Base-by-base conservation (phyloP, 2,329 filamentous ascomycete species). In the Pseudovirgaria hyperparasitica region DNA sequence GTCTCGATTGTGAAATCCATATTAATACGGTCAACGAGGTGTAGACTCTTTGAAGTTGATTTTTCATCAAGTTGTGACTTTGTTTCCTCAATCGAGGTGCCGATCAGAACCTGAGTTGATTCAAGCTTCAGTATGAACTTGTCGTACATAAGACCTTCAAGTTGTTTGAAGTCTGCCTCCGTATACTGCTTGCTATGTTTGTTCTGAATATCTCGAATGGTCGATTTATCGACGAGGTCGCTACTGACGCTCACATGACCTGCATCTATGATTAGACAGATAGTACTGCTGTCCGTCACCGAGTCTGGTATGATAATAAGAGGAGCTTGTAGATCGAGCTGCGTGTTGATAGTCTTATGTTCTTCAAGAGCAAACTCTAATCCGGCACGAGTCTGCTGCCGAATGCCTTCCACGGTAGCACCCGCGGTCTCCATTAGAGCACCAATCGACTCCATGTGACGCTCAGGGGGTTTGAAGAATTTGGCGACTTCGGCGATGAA, bases 371-470 rank as follows among this genome's bases (percentile, higher is more conserved):
- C 92, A 55, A 94, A 98, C 53, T 98, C 86, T 18, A 99, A 70
- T 15, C 90, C 87, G 26, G 90, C 87, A 49, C 92, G 72, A 4
- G 92, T 98, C 57, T 98, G 92, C 50, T 96, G 86, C 18, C 92
- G 72, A 32, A 98, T 65, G 6, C 86, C 87, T 54, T 98, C 87
- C 0, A 98, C 87, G 0, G 90, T 98, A 2, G 87, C 87, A 14
- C 90, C 86, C 5, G 90, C 90, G 24, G 79, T 84, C 54, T 98
- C 92, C 75, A 99, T 82, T 30, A 99, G 66, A 2, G 90, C 92
- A 9, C 76, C 80, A 41, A 99, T 94, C 7, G 90, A 98, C 48
- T 98, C 90, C 86, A 98, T 94, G 49, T 98, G 92, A 26, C 86
- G 71, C 51, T 94, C 86, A 0, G 90, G 92, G 1, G 90, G 90